Evolutionary conservation across 192 early-diverging fungal genomes (phyloP).

Genomic region (Phycomyces blakesleeanus): DNA sequence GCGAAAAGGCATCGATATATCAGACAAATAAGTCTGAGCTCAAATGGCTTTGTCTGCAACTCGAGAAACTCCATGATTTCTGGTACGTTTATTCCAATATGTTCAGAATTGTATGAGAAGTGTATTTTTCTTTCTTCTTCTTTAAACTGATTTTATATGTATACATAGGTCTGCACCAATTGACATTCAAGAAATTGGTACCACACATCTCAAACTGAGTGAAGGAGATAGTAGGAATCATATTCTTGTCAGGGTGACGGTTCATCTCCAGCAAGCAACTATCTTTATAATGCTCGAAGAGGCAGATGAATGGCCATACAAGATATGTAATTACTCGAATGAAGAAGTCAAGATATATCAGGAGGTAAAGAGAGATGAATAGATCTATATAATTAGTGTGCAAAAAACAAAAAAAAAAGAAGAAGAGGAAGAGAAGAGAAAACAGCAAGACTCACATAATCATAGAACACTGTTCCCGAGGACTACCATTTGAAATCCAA

Average conservation of each 20-base stretch:
- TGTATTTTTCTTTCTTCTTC: background rate
- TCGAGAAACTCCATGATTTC: background rate
- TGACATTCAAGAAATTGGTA: conserved; percentile 70
- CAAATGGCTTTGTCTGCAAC: conserved; percentile 24
- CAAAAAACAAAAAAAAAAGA: too few species aligned
- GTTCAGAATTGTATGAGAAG: background rate
- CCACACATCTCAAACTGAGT: conserved; percentile 62
- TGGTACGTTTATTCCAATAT: conserved; percentile 1
- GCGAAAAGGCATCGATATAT: conserved; percentile 13
- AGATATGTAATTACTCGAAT: conserved; percentile 47
- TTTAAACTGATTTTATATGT: background rate
- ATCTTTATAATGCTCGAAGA: conserved; percentile 69
- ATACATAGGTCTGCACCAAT: conserved; percentile 64
- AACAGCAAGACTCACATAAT: conserved; percentile 25
- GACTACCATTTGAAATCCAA: conserved; percentile 16
- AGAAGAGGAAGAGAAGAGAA: background rate
- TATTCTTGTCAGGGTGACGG: conserved; percentile 61
- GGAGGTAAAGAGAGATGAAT: too few species aligned
- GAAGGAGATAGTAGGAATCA: conserved; percentile 38
- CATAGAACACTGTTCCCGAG: conserved; percentile 7
- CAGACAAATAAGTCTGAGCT: conserved; percentile 9
- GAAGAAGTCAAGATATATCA: conserved; percentile 18
- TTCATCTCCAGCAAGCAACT: conserved; percentile 69
- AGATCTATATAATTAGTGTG: too few species aligned
- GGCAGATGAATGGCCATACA: conserved; percentile 71